Conservation (phyloP, 345 rosid species). For the Diplotaxis tenuifolia region DNA sequence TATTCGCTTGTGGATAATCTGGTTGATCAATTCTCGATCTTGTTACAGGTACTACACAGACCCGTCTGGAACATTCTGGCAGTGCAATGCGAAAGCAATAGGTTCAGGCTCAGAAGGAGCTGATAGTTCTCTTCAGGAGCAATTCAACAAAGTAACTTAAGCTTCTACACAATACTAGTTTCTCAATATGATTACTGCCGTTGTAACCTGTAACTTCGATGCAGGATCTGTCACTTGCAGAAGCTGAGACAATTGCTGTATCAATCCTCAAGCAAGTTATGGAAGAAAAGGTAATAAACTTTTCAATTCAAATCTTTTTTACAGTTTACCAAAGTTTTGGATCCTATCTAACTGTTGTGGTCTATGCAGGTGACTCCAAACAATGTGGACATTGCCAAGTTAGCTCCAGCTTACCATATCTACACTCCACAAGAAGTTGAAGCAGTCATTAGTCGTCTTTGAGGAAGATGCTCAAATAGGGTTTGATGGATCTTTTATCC, state of each 20-base stretch:
- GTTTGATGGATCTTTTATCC: not conserved
- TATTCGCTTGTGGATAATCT: not conserved
- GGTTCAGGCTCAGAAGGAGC: not conserved
- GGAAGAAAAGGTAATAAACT: not conserved
- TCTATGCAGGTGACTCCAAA: not conserved
- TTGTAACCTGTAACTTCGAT: not conserved
- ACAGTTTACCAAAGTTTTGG: not conserved
- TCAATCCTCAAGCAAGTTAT: not conserved
- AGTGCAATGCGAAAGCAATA: not conserved
- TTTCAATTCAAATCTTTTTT: not conserved
- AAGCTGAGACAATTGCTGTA: not conserved
- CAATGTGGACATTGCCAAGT: not conserved
- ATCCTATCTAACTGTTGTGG: not conserved
- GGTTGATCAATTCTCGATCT: not conserved
- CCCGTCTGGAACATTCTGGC: not conserved
- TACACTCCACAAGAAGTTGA: not conserved
- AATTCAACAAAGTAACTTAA: not conserved
- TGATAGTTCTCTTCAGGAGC: not conserved
- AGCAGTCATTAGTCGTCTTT: not conserved
- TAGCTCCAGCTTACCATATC: not conserved
- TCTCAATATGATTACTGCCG: not conserved
- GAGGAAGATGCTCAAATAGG: not conserved
- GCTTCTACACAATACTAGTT: not conserved
- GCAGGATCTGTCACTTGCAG: not conserved
- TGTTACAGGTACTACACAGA: not conserved